Evolutionary conservation across 2,329 filamentous ascomycete species (phyloP).

Genomic region (Cladophialophora yegresii): DNA sequence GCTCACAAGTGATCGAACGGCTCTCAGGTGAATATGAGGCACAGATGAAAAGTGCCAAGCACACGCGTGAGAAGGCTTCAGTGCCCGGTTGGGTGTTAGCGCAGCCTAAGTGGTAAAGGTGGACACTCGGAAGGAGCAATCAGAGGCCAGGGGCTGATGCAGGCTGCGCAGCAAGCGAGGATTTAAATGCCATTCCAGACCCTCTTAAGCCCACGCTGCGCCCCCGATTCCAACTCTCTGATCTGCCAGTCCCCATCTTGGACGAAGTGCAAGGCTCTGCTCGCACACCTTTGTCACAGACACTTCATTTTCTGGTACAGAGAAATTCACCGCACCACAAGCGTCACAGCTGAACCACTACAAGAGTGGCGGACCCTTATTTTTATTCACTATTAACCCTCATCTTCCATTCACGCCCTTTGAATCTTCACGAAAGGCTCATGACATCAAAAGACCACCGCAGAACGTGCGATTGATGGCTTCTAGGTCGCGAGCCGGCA

Average conservation of each 20-base stretch:
- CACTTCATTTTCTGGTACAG: not conserved
- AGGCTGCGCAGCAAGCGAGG: slow-evolving; percentile 31
- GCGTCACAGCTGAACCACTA: not conserved
- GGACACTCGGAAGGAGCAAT: slow-evolving; percentile 24
- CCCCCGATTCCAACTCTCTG: slow-evolving; percentile 29
- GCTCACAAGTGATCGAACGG: not conserved
- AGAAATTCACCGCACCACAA: not conserved
- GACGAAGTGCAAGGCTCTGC: slow-evolving; percentile 5
- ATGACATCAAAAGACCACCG: not conserved
- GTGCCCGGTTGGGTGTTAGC: slow-evolving; percentile 15
- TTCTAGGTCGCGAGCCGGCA: slow-evolving; percentile 8
- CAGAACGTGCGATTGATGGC: slow-evolving; percentile 27
- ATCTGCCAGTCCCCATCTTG: slow-evolving; percentile 14
- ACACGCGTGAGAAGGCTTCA: slow-evolving; percentile 24
- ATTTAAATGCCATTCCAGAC: slow-evolving; percentile 34
- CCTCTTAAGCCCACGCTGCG: slow-evolving; percentile 30
- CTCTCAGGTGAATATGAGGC: slow-evolving; percentile 1
- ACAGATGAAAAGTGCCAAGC: slow-evolving; percentile 11
- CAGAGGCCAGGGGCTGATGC: slow-evolving; percentile 28
- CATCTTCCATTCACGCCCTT: not conserved
- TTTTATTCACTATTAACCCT: not conserved
- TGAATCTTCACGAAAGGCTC: not conserved
- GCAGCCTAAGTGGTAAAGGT: slow-evolving; percentile 14
- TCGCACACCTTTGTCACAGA: not conserved
- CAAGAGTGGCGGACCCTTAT: not conserved